Evolutionary conservation across 164 flowering plant species (phyloP), one percentile per base, ranked within the genome.

Genomic region (Echeveria elegans): DNA sequence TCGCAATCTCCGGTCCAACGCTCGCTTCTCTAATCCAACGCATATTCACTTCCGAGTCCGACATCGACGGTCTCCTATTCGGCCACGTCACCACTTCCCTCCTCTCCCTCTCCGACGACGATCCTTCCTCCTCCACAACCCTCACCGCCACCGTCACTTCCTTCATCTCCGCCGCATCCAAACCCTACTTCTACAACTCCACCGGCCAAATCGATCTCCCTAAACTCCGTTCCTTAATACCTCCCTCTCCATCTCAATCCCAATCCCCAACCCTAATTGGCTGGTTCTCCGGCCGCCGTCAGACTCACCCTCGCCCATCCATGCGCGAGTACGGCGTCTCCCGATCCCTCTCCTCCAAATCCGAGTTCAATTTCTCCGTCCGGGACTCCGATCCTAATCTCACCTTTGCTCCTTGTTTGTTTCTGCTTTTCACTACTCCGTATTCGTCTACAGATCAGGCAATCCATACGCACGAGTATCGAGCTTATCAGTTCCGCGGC

Each of bases 1-100:
- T 91, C 47, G 77, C 88, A 53, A 84, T 94, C 38, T 77, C 89
- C 1, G 97, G 98, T 50, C 87, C 97, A 64, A 83, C 87, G 12
- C 74, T 94, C 38, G 83, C 98, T 66, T 83, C 97, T 37, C 63
- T 94, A 50, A 77, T 94, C 87, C 90, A 94, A 68, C 95, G 91
- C 61, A 64, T 88, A 76, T 76, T 85, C 68, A 71, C 96, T 52
- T 73, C 93, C 26, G 43, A 75, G 23, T 82, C 82, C 38, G 88
- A 87, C 82, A 65, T 80, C 34, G 87, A 85, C 69, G 98, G 98
- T 61, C 83, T 86, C 60, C 80, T 94, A 71, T 91, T 88, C 85
- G 98, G 97, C 77, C 82, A 80, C 78, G 78, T 87, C 74, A 18
- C 84, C 43, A 71, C 72, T 48, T 63, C 76, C 70, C 52, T 78